These are phyloP conservation scores for Trichoderma pleuroti DNA, from an alignment of 2,329 filamentous ascomycete genomes.

Conservation along the genomic window DNA sequence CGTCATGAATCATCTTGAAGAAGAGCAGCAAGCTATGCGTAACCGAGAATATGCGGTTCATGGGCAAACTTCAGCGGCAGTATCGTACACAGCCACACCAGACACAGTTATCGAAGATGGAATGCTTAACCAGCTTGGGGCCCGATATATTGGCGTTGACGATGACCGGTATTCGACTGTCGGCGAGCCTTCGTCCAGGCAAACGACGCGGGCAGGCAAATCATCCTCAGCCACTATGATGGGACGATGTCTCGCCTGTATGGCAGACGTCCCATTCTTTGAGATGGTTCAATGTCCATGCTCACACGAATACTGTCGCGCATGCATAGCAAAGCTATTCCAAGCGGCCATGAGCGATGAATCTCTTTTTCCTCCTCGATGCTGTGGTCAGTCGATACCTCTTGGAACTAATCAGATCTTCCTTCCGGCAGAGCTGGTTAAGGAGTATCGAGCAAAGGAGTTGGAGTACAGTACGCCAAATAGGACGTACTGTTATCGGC, in stretches of 20 bases:
- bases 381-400: conserved; percentile 44
- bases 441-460: conserved; percentile 41
- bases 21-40: background rate
- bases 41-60: background rate
- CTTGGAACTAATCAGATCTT: conserved; percentile 32
- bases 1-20: background rate
- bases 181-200: background rate
- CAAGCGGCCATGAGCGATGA: conserved; percentile 42
- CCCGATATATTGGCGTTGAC: background rate
- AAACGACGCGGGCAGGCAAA: background rate
- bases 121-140: background rate
- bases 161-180: background rate
- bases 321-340: conserved; percentile 45
- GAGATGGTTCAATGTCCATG: conserved; percentile 29
- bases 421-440: conserved; percentile 34
- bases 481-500: conserved; percentile 47
- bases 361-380: conserved; percentile 50
- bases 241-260: background rate
- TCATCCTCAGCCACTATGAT: background rate
- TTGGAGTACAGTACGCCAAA: conserved; percentile 47
- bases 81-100: background rate
- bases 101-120: background rate
- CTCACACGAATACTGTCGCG: conserved; percentile 48
- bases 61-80: background rate
- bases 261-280: background rate